Percentiles rank a stretch among this genome's conserved stretches.
These are phyloP conservation scores for Rhexocercosporidium sp. DNA, from an alignment of 2,329 filamentous ascomycete species.

Conservation along the genomic window DNA sequence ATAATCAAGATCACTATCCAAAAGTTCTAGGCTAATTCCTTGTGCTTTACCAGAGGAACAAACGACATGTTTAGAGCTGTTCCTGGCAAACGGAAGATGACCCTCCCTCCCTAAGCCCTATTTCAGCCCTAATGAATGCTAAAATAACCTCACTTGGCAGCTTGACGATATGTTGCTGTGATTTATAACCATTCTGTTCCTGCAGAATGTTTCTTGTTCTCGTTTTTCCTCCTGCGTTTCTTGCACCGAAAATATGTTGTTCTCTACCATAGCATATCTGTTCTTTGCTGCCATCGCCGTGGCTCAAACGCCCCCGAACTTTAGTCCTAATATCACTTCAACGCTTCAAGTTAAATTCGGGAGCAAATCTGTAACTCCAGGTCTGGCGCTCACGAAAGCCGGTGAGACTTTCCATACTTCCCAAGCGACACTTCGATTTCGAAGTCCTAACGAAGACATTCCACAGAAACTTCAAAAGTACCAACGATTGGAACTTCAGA, in stretches of 20 bases:
- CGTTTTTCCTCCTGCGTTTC: not conserved
- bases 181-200: not conserved
- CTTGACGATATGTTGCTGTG: not conserved
- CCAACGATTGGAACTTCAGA: constrained; percentile 26
- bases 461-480: constrained; percentile 15
- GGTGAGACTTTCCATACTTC: not conserved
- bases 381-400: constrained; percentile 21
- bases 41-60: not conserved
- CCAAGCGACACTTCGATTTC: not conserved
- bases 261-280: constrained; percentile 6
- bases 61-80: not conserved
- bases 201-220: not conserved
- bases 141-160: not conserved
- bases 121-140: not conserved
- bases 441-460: not conserved
- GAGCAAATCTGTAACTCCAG: constrained; percentile 20
- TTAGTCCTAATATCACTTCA: constrained; percentile 20
- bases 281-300: constrained; percentile 1
- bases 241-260: constrained; percentile 17
- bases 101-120: not conserved
- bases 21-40: not conserved
- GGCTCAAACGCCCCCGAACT: constrained; percentile 25
- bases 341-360: constrained; percentile 25
- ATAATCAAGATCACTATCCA: not conserved
- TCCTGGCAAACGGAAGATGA: not conserved